Evolutionary conservation across 495 filamentous ascomycete genomes (phyloP).

Genomic region (Cenococcum geophilum): DNA sequence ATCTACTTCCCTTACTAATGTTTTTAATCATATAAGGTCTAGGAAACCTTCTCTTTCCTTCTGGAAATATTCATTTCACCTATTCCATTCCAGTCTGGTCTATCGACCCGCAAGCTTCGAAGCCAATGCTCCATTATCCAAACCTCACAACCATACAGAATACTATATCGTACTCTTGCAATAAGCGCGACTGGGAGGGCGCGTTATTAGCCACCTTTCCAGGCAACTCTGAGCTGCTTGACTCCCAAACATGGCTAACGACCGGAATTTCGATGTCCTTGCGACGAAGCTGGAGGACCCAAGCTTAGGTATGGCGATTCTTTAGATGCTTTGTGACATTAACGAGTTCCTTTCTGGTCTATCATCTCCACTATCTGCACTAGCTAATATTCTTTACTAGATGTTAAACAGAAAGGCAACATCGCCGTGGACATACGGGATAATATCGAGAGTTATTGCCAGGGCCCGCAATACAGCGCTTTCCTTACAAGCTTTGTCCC

Average conservation of each 20-base stretch:
- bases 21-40: too few relatives aligned
- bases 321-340: neutral
- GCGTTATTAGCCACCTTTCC: neutral
- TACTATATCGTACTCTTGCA: neutral
- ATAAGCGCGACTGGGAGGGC: neutral
- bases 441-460: conserved; percentile 68
- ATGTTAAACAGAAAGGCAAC: conserved; percentile 68
- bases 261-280: conserved; percentile 30
- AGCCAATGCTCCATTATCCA: neutral
- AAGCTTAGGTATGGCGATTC: conserved; percentile 24
- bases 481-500: conserved; percentile 87
- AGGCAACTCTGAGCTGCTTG: conserved; percentile 9
- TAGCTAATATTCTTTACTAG: conserved; percentile 39
- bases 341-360: too few relatives aligned
- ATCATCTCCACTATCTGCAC: neutral
- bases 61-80: too few relatives aligned
- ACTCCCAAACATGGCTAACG: conserved; percentile 25
- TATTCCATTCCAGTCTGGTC: too few relatives aligned
- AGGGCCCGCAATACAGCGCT: conserved; percentile 56
- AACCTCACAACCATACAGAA: neutral
- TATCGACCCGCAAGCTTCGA: neutral
- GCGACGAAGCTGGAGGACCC: conserved; percentile 36
- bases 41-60: too few relatives aligned
- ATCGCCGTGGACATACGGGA: conserved; percentile 76
- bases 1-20: too few relatives aligned